Conservation (phyloP, 2,329 filamentous ascomycete genomes). For the Uncinocarpus reesii region DNA sequence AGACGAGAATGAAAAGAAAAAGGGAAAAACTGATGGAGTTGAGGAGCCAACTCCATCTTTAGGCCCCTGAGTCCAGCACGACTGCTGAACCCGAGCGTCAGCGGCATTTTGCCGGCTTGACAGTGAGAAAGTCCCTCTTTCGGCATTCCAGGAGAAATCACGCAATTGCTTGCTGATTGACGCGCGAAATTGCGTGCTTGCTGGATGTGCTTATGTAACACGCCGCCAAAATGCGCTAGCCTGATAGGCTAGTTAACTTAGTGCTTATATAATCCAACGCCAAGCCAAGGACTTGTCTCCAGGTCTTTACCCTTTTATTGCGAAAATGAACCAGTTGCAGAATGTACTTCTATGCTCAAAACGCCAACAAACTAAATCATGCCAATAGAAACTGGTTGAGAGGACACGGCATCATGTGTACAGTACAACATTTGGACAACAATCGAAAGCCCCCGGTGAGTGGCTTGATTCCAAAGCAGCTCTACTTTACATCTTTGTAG, state of each 20-base stretch:
- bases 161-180: constrained; percentile 12
- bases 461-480: not conserved
- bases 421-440: too few species aligned
- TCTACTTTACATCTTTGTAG: constrained; percentile 1
- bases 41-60: constrained; percentile 1
- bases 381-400: not conserved
- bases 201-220: not conserved
- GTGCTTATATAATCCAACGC: too few species aligned
- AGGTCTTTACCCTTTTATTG: not conserved
- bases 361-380: constrained; percentile 2
- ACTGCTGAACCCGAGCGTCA: not conserved
- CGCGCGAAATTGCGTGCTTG: constrained; percentile 10
- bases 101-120: not conserved
- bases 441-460: too few species aligned
- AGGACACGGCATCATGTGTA: too few species aligned
- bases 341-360: not conserved
- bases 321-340: too few species aligned
- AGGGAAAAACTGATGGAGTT: constrained; percentile 2
- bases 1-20: constrained; percentile 1
- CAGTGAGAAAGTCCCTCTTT: constrained; percentile 3
- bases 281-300: too few species aligned
- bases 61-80: not conserved
- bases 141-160: constrained; percentile 8
- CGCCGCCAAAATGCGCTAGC: not conserved
- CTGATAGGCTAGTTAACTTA: too few species aligned